Evolutionary conservation across 1,139 yeast genomes (phyloP).

Genomic region (Debaryomyces udenii): DNA sequence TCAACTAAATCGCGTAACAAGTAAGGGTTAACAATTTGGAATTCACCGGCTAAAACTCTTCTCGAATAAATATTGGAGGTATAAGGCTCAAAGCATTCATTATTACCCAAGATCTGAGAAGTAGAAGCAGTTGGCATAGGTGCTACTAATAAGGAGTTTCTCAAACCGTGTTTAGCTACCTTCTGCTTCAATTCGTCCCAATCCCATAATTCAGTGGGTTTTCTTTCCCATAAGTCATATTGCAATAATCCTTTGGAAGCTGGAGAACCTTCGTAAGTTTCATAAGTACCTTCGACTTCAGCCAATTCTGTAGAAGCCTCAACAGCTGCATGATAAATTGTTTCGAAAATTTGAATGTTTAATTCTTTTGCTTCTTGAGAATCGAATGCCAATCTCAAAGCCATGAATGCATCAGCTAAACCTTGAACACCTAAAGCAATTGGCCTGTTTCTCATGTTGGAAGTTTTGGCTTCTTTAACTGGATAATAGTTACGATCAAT

Average conservation of each 20-base stretch:
- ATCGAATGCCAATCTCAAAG: conserved; percentile 58
- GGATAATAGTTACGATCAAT: conserved; percentile 62
- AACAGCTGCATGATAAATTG: conserved; percentile 61
- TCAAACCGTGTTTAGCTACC: conserved; percentile 49
- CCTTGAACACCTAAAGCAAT: conserved; percentile 69
- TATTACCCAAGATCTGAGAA: conserved; percentile 61
- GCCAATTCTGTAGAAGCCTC: conserved; percentile 61
- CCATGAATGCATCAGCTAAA: conserved; percentile 61
- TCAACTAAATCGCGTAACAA: conserved; percentile 79
- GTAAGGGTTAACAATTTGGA: conserved; percentile 85
- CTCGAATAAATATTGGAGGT: conserved; percentile 87
- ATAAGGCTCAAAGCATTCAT: conserved; percentile 71
- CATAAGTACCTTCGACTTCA: conserved; percentile 48
- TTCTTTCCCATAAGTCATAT: conserved; percentile 60
- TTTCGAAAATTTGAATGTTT: conserved; percentile 61
- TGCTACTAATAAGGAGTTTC: conserved; percentile 63
- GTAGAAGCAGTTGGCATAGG: conserved; percentile 72
- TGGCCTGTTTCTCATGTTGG: conserved; percentile 61
- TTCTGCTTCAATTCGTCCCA: conserved; percentile 56
- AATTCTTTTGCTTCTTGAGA: conserved; percentile 58
- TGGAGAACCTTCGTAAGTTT: conserved; percentile 57
- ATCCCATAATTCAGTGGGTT: conserved; percentile 60
- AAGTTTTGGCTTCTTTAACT: conserved; percentile 52
- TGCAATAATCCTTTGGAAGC: conserved; percentile 60
- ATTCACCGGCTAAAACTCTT: conserved; percentile 86